Percentiles rank a stretch among this genome's conserved stretches.
Evolutionary conservation across 805 yeast species (phyloP).

Genomic region (Candida dendrica): DNA sequence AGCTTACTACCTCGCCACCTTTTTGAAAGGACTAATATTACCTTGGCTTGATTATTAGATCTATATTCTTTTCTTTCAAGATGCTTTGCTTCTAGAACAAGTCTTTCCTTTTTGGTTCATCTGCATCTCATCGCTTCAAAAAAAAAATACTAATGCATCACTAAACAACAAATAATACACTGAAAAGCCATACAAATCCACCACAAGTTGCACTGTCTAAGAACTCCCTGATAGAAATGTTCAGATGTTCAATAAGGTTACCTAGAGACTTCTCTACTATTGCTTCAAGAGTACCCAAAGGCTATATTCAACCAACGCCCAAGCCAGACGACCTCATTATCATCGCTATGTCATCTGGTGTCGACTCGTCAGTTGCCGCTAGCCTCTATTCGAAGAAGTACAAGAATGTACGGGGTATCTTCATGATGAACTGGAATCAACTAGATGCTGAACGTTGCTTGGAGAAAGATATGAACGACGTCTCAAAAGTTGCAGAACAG

Average conservation of each 20-base stretch:
- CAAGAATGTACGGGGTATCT: constrained; percentile 67
- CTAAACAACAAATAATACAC: too few relatives aligned
- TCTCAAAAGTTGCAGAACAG: constrained; percentile 51
- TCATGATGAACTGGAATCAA: constrained; percentile 73
- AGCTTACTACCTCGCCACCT: too few relatives aligned
- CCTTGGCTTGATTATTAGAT: too few relatives aligned
- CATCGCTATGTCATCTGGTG: constrained; percentile 95
- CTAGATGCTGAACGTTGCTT: constrained; percentile 52
- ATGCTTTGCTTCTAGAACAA: too few relatives aligned
- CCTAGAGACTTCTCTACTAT: not conserved
- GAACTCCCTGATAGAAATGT: too few relatives aligned
- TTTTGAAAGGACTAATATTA: too few relatives aligned
- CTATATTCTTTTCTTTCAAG: too few relatives aligned
- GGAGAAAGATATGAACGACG: constrained; percentile 87
- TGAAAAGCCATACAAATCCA: too few relatives aligned
- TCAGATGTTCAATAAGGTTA: not conserved
- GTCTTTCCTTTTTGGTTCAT: too few relatives aligned
- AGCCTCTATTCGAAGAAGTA: constrained; percentile 49
- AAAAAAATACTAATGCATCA: too few relatives aligned
- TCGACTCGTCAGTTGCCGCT: constrained; percentile 89
- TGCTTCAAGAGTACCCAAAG: constrained; percentile 9
- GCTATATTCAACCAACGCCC: constrained; percentile 37
- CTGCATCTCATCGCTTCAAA: too few relatives aligned
- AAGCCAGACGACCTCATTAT: constrained; percentile 49
- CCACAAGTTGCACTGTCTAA: too few relatives aligned